Conservation (phyloP, 345 rosid species). For the Stellera chamaejasme region DNA sequence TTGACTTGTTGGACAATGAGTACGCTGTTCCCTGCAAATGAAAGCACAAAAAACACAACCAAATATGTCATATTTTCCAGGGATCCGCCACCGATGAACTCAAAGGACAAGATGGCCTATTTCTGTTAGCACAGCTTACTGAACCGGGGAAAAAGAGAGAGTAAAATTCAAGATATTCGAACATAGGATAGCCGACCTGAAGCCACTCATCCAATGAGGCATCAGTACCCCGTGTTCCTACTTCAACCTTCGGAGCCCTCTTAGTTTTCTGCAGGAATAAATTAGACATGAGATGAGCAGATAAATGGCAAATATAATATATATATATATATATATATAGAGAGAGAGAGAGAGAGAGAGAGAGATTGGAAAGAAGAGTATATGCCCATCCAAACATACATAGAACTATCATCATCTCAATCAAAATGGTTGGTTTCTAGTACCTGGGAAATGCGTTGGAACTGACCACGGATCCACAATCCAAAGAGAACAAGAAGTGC, state of each 20-base stretch:
- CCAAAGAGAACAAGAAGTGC: conserved; percentile 44
- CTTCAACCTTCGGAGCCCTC: conserved; percentile 71
- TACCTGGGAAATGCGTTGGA: conserved; percentile 73
- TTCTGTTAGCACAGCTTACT: not conserved
- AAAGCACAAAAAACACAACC: not conserved
- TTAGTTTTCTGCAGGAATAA: conserved; percentile 49
- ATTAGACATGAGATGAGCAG: not conserved
- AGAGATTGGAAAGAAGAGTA: not conserved
- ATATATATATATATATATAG: too few relatives aligned
- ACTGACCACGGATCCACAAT: conserved; percentile 53
- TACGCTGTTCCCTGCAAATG: conserved; percentile 55
- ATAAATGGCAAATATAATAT: not conserved
- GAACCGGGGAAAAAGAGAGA: not conserved
- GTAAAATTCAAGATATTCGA: not conserved
- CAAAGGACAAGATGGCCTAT: too few relatives aligned
- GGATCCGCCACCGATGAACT: not conserved
- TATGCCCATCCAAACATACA: not conserved
- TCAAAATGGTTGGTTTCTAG: not conserved
- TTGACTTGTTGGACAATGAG: conserved; percentile 43
- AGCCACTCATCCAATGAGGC: conserved; percentile 83
- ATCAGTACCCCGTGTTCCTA: conserved; percentile 60
- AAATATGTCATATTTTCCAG: not conserved
- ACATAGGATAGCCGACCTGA: conserved; percentile 35
- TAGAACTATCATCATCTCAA: not conserved
- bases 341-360: too few relatives aligned